Evolutionary conservation across 2,329 filamentous ascomycete genomes (phyloP).

Genomic region (Hypoxylon rubiginosum): DNA sequence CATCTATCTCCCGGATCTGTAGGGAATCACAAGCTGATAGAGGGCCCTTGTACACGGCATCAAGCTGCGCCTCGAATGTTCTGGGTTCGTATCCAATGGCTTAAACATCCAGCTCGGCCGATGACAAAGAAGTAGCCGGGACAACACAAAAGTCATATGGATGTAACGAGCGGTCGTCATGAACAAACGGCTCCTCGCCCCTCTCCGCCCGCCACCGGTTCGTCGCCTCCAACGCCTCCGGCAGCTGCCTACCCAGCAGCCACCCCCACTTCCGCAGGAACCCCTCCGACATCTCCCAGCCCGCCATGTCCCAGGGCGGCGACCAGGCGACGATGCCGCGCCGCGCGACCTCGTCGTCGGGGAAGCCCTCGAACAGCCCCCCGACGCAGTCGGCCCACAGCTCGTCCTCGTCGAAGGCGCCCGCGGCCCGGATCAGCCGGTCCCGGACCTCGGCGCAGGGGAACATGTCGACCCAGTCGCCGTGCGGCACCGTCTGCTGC

Average conservation of each 20-base stretch:
- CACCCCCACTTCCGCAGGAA: slow-evolving; percentile 57
- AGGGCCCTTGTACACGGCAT: no score
- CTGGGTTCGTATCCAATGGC: no score
- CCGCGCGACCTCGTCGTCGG: slow-evolving; percentile 57
- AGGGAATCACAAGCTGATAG: no score
- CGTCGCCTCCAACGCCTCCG: slow-evolving; percentile 51
- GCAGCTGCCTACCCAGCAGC: slow-evolving; percentile 48
- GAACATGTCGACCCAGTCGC: slow-evolving; percentile 59
- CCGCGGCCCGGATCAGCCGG: slow-evolving; percentile 54
- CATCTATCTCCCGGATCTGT: no score
- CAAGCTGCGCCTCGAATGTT: no score
- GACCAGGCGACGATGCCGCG: slow-evolving; percentile 60
- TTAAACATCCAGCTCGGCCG: neutral
- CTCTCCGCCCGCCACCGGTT: slow-evolving; percentile 54
- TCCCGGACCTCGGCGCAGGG: slow-evolving; percentile 57
- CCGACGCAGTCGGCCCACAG: slow-evolving; percentile 60
- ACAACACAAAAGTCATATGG: slow-evolving; percentile 23
- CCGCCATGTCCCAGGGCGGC: slow-evolving; percentile 56
- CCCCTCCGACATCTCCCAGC: slow-evolving; percentile 59
- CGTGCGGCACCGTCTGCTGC: slow-evolving; percentile 56
- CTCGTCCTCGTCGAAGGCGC: slow-evolving; percentile 58
- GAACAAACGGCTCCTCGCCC: slow-evolving; percentile 50
- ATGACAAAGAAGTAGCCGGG: neutral
- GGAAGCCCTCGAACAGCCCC: slow-evolving; percentile 60
- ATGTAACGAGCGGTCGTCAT: slow-evolving; percentile 41